Evolutionary conservation across 805 yeast species (phyloP), one percentile per base, ranked within the genome.

Genomic region (Cyberlindnera xishuangbannaensis): DNA sequence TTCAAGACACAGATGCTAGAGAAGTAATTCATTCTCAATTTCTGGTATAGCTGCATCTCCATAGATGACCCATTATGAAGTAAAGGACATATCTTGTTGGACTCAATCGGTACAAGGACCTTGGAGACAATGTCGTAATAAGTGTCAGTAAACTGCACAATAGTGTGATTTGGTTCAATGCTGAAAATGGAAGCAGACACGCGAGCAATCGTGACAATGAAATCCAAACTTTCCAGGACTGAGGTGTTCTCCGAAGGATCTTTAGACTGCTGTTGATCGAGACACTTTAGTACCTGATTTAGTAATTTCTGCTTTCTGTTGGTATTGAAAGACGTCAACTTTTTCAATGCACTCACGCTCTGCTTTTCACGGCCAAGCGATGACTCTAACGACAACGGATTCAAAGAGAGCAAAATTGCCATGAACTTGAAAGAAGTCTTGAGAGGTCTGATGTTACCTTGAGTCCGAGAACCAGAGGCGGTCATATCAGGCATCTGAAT

Each of bases 351-450:
- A 17, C 37, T 34, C 7, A 39, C 26, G 17, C 18, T 26, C 26
- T 43, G 45, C 17, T 43, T 28, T 16, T 39, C 34, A 6, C 29
- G 25, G 5, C 47, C 56, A 10, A 37, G 32, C 4, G 56, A 18
- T 19, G 39, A 59, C 22, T 44, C 53, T 18, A 65, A 32, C 9
- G 52, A 45, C 15, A 43, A 45, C 5, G 68, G 65, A 15, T 55
- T 44, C 14, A 65, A 43, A 2, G 60, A 42, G 24, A 65, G 15
- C 15, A 65, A 37, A 13, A 56, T 41, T 7, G 67, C 55, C 19
- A 65, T 48, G 28, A 64, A 49, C 22, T 48, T 55, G 42, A 50
- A 55, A 8, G 57, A 60, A 26, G 45, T 47, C 45, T 32, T 55
- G 34, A 45, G 50, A 45, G 34, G 52, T 35, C 44, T 49, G 21